Base-by-base conservation (phyloP, 1,284 basidiomycete genomes). In the Trichosporon coremiiforme region DNA sequence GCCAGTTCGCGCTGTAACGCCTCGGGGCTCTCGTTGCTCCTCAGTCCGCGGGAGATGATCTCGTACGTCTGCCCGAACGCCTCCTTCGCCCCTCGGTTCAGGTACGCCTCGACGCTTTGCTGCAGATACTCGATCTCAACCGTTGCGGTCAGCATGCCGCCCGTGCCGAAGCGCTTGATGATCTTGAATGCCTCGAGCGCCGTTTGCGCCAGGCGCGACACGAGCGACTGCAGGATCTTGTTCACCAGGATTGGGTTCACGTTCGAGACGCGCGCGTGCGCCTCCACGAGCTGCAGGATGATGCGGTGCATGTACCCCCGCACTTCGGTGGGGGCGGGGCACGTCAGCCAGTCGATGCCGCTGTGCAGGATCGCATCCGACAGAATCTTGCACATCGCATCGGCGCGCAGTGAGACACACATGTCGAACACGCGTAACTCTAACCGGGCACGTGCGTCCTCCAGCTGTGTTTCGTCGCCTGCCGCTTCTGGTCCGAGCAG, bases 51-150 rank as follows among this genome's bases (percentile, higher is more conserved):
- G 87, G 84, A 98, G 77, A 99, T 98, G 76, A 91, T 93, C 79
- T 91, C 92, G 85, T 99, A 99, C 45, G 98, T 88, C 70, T 95
- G 90, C 55, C 93, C 92, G 31, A 99, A 87, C 62, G 89, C 91
- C 78, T 89, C 88, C 67, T 92, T 91, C 5, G 96, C 93, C 4
- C 87, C 80, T 0, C 90, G 86, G 3, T 92, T 92, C 62, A 98
- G 91, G 81, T 95, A 96, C 71, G 91, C 90, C 50, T 62, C 57
- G 50, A 99, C 86, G 5, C 93, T 95, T 84, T 98, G 96, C 83
- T 99, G 95, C 84, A 98, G 89, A 85, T 98, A 99, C 84, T 99
- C 97, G 76, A 98, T 98, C 84, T 99, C 97, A 33, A 99, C 89
- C 2, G 97, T 99, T 2, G 97, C 96, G 91, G 93, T 89, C 38